Evolutionary conservation across 805 yeast genomes (phyloP).

Genomic region (Ogataea ramenticola): DNA sequence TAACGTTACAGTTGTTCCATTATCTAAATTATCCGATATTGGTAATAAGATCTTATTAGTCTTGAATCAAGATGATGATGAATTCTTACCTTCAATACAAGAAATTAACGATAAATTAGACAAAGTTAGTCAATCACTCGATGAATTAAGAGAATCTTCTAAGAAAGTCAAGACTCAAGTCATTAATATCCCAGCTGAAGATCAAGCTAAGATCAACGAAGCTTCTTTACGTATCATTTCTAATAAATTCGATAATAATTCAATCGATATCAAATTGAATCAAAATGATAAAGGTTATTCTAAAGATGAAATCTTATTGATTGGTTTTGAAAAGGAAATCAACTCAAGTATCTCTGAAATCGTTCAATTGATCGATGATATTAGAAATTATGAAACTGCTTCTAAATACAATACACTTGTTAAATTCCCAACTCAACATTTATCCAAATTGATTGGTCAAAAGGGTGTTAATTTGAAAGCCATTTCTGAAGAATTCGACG

Average conservation of each 20-base stretch:
- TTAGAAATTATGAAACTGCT: conserved; percentile 31
- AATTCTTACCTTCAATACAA: conserved; percentile 62
- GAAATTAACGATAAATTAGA: conserved; percentile 52
- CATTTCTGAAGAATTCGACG: conserved; percentile 66
- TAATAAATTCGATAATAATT: conserved; percentile 21
- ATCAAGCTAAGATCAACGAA: conserved; percentile 54
- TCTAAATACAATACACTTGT: conserved; percentile 37
- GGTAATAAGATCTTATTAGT: conserved; percentile 48
- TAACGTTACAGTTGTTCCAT: conserved; percentile 51
- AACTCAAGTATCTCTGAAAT: conserved; percentile 45
- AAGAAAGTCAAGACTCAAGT: conserved; percentile 41
- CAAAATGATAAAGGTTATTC: conserved; percentile 30
- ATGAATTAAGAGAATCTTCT: conserved; percentile 52
- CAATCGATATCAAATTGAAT: conserved; percentile 43
- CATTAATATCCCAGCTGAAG: conserved; percentile 42
- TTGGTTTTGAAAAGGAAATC: conserved; percentile 66
- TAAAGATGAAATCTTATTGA: conserved; percentile 49
- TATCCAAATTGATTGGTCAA: conserved; percentile 84
- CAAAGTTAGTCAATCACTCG: conserved; percentile 47
- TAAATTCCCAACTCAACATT: conserved; percentile 56
- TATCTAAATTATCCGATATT: conserved; percentile 41
- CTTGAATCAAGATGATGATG: conserved; percentile 45
- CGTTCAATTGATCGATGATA: conserved; percentile 41
- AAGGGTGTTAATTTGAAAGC: conserved; percentile 70
- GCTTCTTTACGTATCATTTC: conserved; percentile 40